These are phyloP conservation scores for Liriodendron chinense DNA, from an alignment of 164 flowering plant species.

Conservation along the genomic window DNA sequence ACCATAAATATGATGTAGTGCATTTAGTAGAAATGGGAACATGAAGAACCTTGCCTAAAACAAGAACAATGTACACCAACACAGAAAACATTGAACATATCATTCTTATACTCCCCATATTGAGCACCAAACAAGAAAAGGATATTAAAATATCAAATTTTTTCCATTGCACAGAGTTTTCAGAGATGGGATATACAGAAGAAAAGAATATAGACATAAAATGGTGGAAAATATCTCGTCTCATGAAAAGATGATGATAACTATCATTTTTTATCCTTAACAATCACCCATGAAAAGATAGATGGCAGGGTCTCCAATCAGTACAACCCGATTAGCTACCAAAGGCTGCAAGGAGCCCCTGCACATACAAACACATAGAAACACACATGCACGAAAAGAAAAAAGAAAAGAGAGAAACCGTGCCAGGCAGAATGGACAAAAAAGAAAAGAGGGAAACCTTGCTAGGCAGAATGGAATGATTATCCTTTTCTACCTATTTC, in stretches of 20 bases:
- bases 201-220: neutral
- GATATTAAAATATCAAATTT: neutral
- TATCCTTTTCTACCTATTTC: slow-evolving; percentile 55
- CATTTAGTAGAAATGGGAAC: neutral
- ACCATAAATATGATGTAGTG: neutral
- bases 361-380: too few species aligned
- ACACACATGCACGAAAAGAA: too few species aligned
- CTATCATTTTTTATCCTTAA: neutral
- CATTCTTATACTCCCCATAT: neutral
- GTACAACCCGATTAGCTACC: too few species aligned
- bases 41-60: neutral
- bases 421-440: neutral
- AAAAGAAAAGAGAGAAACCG: neutral
- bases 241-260: neutral
- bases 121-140: neutral
- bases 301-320: too few species aligned
- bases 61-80: neutral
- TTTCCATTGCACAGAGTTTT: neutral
- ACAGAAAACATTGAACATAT: neutral
- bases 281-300: neutral
- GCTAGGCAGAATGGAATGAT: too few species aligned
- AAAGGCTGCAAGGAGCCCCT: too few species aligned
- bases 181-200: neutral
- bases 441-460: too few species aligned
- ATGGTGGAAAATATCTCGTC: neutral